Evolutionary conservation across 345 rosid species (phyloP).

Genomic region (Cardamine resedifolia): DNA sequence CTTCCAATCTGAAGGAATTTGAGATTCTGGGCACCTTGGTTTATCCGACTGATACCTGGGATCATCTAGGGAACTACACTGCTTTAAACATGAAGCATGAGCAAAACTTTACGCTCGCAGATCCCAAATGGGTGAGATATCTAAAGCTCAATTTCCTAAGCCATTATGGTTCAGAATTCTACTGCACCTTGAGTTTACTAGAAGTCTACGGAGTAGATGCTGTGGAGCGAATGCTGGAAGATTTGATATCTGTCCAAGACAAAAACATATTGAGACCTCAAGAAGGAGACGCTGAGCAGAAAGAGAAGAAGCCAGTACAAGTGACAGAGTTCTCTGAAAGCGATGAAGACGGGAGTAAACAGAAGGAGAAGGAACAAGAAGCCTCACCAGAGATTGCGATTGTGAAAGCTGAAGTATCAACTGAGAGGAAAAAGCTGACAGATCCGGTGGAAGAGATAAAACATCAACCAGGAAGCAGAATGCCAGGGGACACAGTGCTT

Average conservation of each 20-base stretch:
- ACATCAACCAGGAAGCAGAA: conserved; percentile 76
- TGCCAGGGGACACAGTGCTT: conserved; percentile 87
- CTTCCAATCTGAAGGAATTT: conserved; percentile 82
- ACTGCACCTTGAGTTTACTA: conserved; percentile 80
- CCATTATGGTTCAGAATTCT: conserved; percentile 91
- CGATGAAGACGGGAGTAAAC: conserved; percentile 33
- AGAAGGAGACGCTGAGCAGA: conserved; percentile 32
- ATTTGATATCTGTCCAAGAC: conserved; percentile 72
- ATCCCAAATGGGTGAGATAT: conserved; percentile 89
- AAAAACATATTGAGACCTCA: conserved; percentile 28
- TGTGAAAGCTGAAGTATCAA: conserved; percentile 36
- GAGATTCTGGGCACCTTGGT: conserved; percentile 83
- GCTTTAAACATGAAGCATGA: conserved; percentile 79
- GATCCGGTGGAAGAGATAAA: conserved; percentile 69
- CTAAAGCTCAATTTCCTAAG: conserved; percentile 67
- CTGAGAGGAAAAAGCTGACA: conserved; percentile 33
- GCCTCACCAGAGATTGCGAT: conserved; percentile 35
- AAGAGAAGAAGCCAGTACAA: conserved; percentile 41
- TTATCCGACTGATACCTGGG: conserved; percentile 83
- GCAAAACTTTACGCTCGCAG: conserved; percentile 64
- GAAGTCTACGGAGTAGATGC: conserved; percentile 97
- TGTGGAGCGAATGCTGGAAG: conserved; percentile 90
- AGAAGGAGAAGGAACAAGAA: conserved; percentile 44
- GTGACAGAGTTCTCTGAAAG: conserved; percentile 39
- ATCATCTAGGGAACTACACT: conserved; percentile 77